Conservation (phyloP, 2,329 filamentous ascomycete species). For the Cordyceps fumosorosea region DNA sequence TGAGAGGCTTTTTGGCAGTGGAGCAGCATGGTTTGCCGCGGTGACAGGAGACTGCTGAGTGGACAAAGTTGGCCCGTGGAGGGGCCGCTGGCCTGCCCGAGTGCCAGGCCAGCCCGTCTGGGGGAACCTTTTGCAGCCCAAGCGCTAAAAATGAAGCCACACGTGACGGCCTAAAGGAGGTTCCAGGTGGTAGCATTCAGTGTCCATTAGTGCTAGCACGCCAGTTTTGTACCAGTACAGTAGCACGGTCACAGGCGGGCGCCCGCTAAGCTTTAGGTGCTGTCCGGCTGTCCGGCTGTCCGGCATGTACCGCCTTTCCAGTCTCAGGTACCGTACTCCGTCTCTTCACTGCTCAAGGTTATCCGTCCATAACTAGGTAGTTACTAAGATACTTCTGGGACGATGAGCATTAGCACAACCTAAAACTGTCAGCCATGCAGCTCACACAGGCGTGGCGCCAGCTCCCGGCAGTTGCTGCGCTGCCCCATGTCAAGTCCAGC, state of each 20-base stretch:
- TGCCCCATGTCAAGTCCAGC: background rate
- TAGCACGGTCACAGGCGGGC: background rate
- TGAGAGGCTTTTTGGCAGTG: slow-evolving; percentile 11
- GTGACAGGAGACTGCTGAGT: background rate
- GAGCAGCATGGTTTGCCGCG: slow-evolving; percentile 9
- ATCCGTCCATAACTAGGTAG: no score
- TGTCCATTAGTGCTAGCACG: background rate
- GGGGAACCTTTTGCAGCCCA: background rate
- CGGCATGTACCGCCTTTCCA: background rate
- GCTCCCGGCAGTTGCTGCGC: background rate
- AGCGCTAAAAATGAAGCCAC: slow-evolving; percentile 3
- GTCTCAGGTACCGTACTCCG: no score
- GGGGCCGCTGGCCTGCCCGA: background rate
- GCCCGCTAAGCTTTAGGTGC: background rate
- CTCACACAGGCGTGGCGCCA: background rate
- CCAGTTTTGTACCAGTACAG: background rate
- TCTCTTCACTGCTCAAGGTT: background rate
- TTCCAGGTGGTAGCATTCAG: background rate
- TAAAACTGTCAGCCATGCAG: background rate
- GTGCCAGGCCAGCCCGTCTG: background rate
- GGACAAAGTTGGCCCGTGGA: background rate
- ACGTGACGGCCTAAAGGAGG: slow-evolving; percentile 1
- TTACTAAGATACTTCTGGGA: no score
- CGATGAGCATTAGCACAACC: background rate
- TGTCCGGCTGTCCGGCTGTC: background rate